Conservation (phyloP, 2,329 filamentous ascomycete genomes). For the Exophiala sideris region DNA sequence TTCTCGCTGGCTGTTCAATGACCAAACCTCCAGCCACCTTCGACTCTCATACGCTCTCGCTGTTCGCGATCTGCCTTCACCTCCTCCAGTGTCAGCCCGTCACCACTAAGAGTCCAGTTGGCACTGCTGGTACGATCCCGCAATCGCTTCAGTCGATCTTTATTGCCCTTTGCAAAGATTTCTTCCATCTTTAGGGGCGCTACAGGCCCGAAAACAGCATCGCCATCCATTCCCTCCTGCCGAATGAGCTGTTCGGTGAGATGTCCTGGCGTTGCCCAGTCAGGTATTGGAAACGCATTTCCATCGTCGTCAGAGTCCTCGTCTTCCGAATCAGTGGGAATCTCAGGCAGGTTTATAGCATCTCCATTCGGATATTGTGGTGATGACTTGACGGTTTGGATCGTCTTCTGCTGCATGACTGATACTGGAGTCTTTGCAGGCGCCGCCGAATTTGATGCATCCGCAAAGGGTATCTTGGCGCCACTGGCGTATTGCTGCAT, state of each 20-base stretch:
- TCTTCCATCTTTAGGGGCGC: constrained; percentile 91
- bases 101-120: constrained; percentile 77
- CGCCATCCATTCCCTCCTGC: constrained; percentile 81
- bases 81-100: constrained; percentile 83
- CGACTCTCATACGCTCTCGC: constrained; percentile 72
- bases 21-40: constrained; percentile 79
- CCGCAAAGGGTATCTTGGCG: constrained; percentile 84
- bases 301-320: constrained; percentile 65
- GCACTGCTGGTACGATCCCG: constrained; percentile 88
- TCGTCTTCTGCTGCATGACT: constrained; percentile 28
- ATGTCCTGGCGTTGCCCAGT: constrained; percentile 86
- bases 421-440: constrained; percentile 34
- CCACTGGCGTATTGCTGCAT: constrained; percentile 79
- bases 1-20: background rate
- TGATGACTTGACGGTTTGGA: constrained; percentile 58
- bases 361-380: constrained; percentile 80
- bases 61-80: constrained; percentile 75
- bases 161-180: constrained; percentile 79
- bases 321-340: constrained; percentile 90
- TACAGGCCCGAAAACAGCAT: constrained; percentile 83
- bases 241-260: constrained; percentile 70
- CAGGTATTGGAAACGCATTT: constrained; percentile 61
- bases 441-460: constrained; percentile 65
- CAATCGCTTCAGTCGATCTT: constrained; percentile 82
- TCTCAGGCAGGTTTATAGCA: constrained; percentile 86